Evolutionary conservation across 2,329 filamentous ascomycete genomes (phyloP), one percentile per base, ranked within the genome.

Genomic region (Hymenoscyphus albidus): DNA sequence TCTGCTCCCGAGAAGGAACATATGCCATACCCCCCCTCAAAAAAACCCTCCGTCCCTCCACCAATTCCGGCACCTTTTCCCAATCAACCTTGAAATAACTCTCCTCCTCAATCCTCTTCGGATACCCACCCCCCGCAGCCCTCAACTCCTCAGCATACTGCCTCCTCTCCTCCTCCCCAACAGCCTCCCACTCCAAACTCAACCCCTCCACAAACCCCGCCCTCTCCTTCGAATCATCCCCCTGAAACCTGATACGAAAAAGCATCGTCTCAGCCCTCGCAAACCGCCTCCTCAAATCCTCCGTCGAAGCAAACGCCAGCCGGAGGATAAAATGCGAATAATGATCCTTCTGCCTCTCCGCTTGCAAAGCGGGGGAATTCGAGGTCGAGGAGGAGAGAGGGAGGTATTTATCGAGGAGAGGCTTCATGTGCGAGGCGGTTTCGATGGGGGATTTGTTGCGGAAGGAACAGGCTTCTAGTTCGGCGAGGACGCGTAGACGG

Each of bases 321-420:
- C 95, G 88, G 5, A 99, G 85, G 67, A 98, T 99, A 76, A 97
- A 99, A 77, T 99, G 95, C 63, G 91, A 95, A 78, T 98, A 99
- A 78, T 99, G 95, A 72, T 99, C 95, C 76, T 95, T 96, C 77
- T 94, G 91, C 35, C 94, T 85, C 78, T 99, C 92, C 40, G 85
- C 79, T 31, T 85, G 83, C 14, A 94, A 78, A 72, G 80, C 84
- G 69, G 76, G 79, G 55, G 77, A 83, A 66, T 73, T 81, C 0
- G 91, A 91, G 63, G 86, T 89, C 74, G 93, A 94, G 55, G 89
- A 84, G 67, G 88, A 87, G 18, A 97, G 86, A 0, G 91, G 90
- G 4, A 97, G 83, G 77, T 92, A 91, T 79, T 97, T 97, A 66
- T 93, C 87, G 60, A 98, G 85, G 56, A 97, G 85, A 7, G 91